A percentile compares a stretch with the other conserved stretches of the same genome.
These are phyloP conservation scores for Populus tremula DNA, from an alignment of 345 rosid genomes.

Conservation along the genomic window DNA sequence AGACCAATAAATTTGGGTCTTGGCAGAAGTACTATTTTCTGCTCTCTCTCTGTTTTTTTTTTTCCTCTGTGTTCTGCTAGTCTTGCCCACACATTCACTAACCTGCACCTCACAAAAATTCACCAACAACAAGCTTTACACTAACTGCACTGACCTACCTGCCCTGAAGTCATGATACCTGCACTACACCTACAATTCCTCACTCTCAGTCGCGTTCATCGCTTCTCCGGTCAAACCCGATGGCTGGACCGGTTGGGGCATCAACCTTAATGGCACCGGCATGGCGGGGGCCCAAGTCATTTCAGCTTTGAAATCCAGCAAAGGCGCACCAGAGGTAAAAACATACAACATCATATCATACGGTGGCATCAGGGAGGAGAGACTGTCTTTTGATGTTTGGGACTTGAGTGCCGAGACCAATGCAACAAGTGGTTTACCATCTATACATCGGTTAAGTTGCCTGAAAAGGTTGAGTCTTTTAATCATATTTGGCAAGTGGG, in stretches of 20 bases:
- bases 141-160: constrained; percentile 51
- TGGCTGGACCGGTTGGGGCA: constrained; percentile 85
- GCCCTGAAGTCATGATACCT: constrained; percentile 42
- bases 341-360: constrained; percentile 17
- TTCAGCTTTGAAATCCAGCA: constrained; percentile 44
- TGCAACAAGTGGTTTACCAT: constrained; percentile 2
- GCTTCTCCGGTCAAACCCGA: constrained; percentile 42
- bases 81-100: constrained; percentile 47
- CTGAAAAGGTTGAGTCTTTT: neutral
- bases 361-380: constrained; percentile 12
- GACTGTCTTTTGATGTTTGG: constrained; percentile 23
- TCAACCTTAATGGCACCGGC: constrained; percentile 52
- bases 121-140: constrained; percentile 25
- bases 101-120: constrained; percentile 55
- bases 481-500: constrained; percentile 34
- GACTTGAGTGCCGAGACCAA: constrained; percentile 14
- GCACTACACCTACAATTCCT: constrained; percentile 78
- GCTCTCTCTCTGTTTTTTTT: constrained; percentile 9
- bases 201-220: constrained; percentile 73
- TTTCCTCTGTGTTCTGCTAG: constrained; percentile 25
- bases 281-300: constrained; percentile 73
- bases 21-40: neutral
- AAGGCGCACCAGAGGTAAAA: constrained; percentile 28
- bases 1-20: too few species aligned
- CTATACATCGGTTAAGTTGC: constrained; percentile 24